A percentile compares a stretch with the other conserved stretches of the same genome.
Evolutionary conservation across 2,329 filamentous ascomycete species (phyloP).

Genomic region (Ramularia endophylla): DNA sequence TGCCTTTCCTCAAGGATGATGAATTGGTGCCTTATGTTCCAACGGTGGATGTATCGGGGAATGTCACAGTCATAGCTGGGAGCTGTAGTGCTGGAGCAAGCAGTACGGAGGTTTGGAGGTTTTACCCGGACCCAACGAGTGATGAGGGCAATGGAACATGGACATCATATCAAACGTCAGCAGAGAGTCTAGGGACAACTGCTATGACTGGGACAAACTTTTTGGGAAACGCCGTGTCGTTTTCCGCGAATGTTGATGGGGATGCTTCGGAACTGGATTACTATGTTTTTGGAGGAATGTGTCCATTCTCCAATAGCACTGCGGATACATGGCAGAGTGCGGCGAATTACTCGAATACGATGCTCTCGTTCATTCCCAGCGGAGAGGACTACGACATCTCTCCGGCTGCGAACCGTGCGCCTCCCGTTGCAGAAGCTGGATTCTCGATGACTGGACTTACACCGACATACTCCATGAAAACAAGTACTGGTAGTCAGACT

Average conservation of each 20-base stretch:
- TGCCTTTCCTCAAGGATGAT: constrained; percentile 57
- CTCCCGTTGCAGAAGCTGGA: constrained; percentile 76
- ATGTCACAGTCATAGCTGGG: constrained; percentile 68
- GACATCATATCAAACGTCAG: constrained; percentile 30
- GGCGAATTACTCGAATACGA: constrained; percentile 73
- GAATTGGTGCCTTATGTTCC: constrained; percentile 59
- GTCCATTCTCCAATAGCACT: constrained; percentile 47
- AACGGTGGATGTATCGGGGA: constrained; percentile 58
- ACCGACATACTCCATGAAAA: constrained; percentile 63
- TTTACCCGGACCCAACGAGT: constrained; percentile 43
- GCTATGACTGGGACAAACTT: constrained; percentile 47
- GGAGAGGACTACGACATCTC: constrained; percentile 42
- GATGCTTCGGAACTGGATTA: constrained; percentile 50
- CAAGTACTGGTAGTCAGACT: constrained; percentile 49
- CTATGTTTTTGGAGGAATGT: constrained; percentile 90
- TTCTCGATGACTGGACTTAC: constrained; percentile 73
- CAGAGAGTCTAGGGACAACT: constrained; percentile 31
- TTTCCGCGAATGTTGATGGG: constrained; percentile 56
- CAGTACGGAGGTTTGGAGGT: constrained; percentile 62
- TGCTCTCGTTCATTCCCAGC: constrained; percentile 59
- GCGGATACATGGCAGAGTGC: constrained; percentile 55
- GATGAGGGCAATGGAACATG: constrained; percentile 50
- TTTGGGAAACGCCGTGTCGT: constrained; percentile 58
- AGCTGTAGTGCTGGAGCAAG: constrained; percentile 55
- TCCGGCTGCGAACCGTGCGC: constrained; percentile 48